These are phyloP conservation scores for Yamadazyma tumulicola DNA, from an alignment of 805 yeast genomes.

Conservation along the genomic window DNA sequence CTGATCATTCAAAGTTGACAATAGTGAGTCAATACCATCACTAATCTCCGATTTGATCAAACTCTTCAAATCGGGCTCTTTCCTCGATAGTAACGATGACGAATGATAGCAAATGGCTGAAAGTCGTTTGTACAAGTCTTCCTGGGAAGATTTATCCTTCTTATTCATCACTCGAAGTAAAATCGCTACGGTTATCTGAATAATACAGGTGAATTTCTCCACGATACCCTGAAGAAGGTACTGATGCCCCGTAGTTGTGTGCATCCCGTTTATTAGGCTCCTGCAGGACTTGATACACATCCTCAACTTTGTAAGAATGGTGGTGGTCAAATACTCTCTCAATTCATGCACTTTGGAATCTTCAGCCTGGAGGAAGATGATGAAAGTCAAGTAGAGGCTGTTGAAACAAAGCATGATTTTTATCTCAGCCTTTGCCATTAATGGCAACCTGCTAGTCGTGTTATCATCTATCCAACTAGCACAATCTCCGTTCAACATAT, in stretches of 20 bases:
- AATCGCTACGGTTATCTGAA: slow-evolving; percentile 12
- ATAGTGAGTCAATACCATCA: slow-evolving; percentile 4
- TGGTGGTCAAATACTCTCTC: slow-evolving; percentile 8
- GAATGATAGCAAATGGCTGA: slow-evolving; percentile 10
- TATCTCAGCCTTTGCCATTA: slow-evolving; percentile 17
- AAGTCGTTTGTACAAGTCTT: slow-evolving; percentile 12
- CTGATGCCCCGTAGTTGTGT: slow-evolving; percentile 5
- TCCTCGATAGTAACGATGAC: slow-evolving; percentile 4
- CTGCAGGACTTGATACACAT: slow-evolving; percentile 5
- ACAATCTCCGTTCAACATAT: slow-evolving; percentile 20
- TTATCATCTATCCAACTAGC: slow-evolving; percentile 22
- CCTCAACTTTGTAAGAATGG: slow-evolving; percentile 8
- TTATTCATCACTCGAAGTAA: slow-evolving; percentile 10
- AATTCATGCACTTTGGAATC: slow-evolving; percentile 15
- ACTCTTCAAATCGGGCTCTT: slow-evolving; percentile 3
- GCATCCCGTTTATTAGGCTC: not conserved
- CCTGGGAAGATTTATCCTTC: slow-evolving; percentile 6
- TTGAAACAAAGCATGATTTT: slow-evolving; percentile 24
- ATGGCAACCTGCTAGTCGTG: slow-evolving; percentile 13
- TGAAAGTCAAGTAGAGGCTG: slow-evolving; percentile 23
- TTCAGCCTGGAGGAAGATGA: slow-evolving; percentile 35
- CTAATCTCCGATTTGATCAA: slow-evolving; percentile 8
- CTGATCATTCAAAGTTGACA: slow-evolving; percentile 2
- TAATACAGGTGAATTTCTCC: slow-evolving; percentile 6
- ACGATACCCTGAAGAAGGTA: slow-evolving; percentile 8